A percentile compares a stretch with the other conserved stretches of the same genome.
phyloP scores from a whole-genome alignment of 78 protist species.

The Tieghemostelium lacteum region DNA sequence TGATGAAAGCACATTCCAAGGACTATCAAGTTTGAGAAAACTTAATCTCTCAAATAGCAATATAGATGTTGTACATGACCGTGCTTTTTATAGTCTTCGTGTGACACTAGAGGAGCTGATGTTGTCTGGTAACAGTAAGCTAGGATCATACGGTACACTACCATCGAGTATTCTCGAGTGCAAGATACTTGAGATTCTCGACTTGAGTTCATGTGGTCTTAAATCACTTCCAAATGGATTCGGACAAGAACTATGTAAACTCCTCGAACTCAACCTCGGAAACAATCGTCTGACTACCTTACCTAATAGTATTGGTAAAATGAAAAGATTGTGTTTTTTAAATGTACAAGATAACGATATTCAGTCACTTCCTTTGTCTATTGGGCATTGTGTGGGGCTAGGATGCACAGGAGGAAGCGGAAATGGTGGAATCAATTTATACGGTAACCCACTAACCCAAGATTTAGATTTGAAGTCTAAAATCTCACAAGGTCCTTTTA shows the following conservation, averaged over 20 bases:
- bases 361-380: conserved; percentile 36
- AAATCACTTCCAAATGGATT: neutral
- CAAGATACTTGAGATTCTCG: neutral
- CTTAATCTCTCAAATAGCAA: conserved; percentile 1
- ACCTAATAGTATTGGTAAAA: conserved; percentile 73
- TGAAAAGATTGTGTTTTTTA: conserved; percentile 32
- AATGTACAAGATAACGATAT: conserved; percentile 63
- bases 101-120: conserved; percentile 8
- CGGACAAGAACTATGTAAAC: neutral
- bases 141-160: neutral
- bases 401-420: neutral
- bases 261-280: conserved; percentile 21
- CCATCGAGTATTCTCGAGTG: conserved; percentile 6
- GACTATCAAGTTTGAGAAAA: neutral
- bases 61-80: neutral
- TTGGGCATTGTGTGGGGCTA: conserved; percentile 48
- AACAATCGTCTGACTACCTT: conserved; percentile 10
- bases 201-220: conserved; percentile 5
- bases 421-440: neutral
- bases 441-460: conserved; percentile 27
- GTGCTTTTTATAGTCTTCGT: neutral
- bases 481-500: conserved; percentile 18
- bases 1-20: neutral
- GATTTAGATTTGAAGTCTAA: neutral
- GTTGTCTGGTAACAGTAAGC: neutral